phyloP scores from a whole-genome alignment of 1,139 yeast species.

The Scheffersomyces lignicola region DNA sequence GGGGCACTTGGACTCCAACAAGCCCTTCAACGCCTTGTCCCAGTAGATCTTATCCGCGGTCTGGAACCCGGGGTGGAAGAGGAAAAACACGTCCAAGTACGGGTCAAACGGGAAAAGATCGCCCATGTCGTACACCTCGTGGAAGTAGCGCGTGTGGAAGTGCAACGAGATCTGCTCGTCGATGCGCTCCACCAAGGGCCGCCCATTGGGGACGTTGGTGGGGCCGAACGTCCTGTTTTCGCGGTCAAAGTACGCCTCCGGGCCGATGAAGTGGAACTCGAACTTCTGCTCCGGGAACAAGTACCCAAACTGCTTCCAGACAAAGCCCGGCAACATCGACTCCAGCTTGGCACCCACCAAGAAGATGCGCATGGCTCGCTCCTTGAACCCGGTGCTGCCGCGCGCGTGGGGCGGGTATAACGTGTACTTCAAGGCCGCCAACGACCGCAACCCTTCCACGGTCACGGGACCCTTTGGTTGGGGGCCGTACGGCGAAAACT shows the following conservation, averaged over 20 bases:
- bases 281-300: conserved; percentile 80
- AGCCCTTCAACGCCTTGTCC: conserved; percentile 80
- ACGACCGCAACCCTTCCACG: conserved; percentile 86
- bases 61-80: conserved; percentile 93
- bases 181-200: conserved; percentile 69
- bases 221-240: conserved; percentile 37
- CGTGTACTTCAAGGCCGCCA: conserved; percentile 89
- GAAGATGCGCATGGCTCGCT: conserved; percentile 87
- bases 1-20: conserved; percentile 91
- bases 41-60: conserved; percentile 82
- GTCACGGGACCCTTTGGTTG: conserved; percentile 87
- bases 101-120: conserved; percentile 98
- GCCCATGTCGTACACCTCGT: conserved; percentile 84
- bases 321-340: conserved; percentile 89
- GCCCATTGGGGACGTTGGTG: conserved; percentile 42
- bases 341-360: conserved; percentile 92
- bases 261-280: conserved; percentile 91
- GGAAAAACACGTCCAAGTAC: conserved; percentile 84
- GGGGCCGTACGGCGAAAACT: conserved; percentile 78
- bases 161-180: conserved; percentile 75
- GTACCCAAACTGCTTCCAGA: conserved; percentile 92
- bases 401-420: conserved; percentile 72
- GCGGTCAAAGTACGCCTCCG: conserved; percentile 80
- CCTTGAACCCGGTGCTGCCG: conserved; percentile 56
- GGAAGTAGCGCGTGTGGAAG: conserved; percentile 89